Evolutionary conservation across 1,139 yeast species (phyloP).

Genomic region (Suhomyces terraborum): DNA sequence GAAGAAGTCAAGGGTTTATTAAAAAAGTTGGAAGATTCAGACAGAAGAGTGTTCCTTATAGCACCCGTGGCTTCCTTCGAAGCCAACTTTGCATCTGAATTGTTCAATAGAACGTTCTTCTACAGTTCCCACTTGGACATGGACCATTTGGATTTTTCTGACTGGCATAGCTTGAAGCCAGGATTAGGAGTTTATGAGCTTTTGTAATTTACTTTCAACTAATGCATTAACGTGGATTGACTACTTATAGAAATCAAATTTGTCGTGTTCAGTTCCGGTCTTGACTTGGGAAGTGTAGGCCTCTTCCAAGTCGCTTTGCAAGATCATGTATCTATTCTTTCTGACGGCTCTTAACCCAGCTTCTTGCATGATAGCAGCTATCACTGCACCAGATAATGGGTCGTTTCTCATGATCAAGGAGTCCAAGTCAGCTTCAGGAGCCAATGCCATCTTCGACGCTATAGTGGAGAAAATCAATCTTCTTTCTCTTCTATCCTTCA

Average conservation of each 20-base stretch:
- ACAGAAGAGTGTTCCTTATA: slow-evolving; percentile 34
- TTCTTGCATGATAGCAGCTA: slow-evolving; percentile 99
- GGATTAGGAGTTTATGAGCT: slow-evolving; percentile 61
- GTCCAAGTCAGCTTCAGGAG: slow-evolving; percentile 97
- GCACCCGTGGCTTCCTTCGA: slow-evolving; percentile 54
- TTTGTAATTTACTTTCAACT: slow-evolving; percentile 13
- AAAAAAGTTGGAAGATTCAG: slow-evolving; percentile 13
- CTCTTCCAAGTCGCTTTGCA: slow-evolving; percentile 95
- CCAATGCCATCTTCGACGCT: slow-evolving; percentile 96
- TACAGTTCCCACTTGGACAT: slow-evolving; percentile 57
- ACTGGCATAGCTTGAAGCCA: slow-evolving; percentile 50
- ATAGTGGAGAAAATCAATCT: slow-evolving; percentile 93
- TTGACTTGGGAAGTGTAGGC: slow-evolving; percentile 97
- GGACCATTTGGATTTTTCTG: slow-evolving; percentile 63
- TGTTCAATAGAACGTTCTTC: slow-evolving; percentile 42
- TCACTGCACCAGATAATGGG: slow-evolving; percentile 95
- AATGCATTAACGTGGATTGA: slow-evolving; percentile 3
- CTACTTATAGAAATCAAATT: slow-evolving; percentile 93
- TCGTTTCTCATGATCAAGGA: slow-evolving; percentile 93
- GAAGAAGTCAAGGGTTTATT: slow-evolving; percentile 26
- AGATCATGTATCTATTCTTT: slow-evolving; percentile 93
- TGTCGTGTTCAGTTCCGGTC: slow-evolving; percentile 92
- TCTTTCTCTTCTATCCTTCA: slow-evolving; percentile 96
- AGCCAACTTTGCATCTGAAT: slow-evolving; percentile 19
- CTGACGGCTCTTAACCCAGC: slow-evolving; percentile 98